Percentiles rank a stretch among this genome's conserved stretches.
Evolutionary conservation across 2,329 filamentous ascomycete species (phyloP).

Genomic region (Fusarium sp.): DNA sequence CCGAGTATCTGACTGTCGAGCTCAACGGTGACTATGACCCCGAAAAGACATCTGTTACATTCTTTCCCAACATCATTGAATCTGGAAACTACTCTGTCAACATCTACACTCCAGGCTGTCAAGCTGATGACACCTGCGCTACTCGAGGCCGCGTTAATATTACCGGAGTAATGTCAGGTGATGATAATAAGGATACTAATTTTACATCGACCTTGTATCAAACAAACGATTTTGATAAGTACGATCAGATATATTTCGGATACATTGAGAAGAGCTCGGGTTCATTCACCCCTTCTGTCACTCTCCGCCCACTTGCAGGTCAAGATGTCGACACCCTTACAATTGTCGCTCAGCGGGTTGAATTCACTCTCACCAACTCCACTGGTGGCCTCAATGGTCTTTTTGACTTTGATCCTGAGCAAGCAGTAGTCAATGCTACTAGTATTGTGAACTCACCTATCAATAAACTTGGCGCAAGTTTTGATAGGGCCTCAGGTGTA

Average conservation of each 20-base stretch:
- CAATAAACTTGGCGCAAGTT: conserved; percentile 76
- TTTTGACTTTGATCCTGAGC: conserved; percentile 82
- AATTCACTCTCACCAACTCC: conserved; percentile 77
- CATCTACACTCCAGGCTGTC: conserved; percentile 91
- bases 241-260: conserved; percentile 90
- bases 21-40: conserved; percentile 66
- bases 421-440: conserved; percentile 61
- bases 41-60: conserved; percentile 74
- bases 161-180: conserved; percentile 73
- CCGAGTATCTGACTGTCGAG: conserved; percentile 78
- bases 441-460: conserved; percentile 78
- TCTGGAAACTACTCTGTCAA: conserved; percentile 92
- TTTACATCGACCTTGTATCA: conserved; percentile 77
- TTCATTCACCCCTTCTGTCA: conserved; percentile 83
- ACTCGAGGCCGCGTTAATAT: conserved; percentile 85
- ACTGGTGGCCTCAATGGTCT: conserved; percentile 87
- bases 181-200: conserved; percentile 54
- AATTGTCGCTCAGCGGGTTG: conserved; percentile 88
- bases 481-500: conserved; percentile 74
- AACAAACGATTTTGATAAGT: conserved; percentile 96
- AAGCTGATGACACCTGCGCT: conserved; percentile 78
- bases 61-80: conserved; percentile 84
- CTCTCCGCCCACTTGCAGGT: conserved; percentile 73
- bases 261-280: conserved; percentile 78
- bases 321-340: conserved; percentile 71